Evolutionary conservation across 2,329 filamentous ascomycete genomes (phyloP), one percentile per base, ranked within the genome.

Genomic region (Nannizzia gypsea): DNA sequence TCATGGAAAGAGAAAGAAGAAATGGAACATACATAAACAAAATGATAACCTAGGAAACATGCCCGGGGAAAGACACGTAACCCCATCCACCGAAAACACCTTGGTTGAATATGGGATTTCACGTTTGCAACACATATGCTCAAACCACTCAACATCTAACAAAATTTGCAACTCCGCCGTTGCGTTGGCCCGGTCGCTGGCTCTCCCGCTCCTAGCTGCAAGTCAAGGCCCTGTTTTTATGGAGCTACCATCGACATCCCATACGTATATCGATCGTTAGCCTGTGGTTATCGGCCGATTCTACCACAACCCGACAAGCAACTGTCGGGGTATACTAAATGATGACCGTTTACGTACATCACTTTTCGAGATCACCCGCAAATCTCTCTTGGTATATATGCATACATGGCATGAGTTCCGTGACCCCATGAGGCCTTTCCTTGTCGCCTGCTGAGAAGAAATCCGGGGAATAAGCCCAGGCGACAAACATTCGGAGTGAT

Each of bases 381-480:
- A 54, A 54, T 54, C 26, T 26, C 26, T 26, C n/a, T 54, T 54
- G 48, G 24, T 34, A 42, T 42, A 42, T 17, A n/a, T 15, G 6
- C n/a, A 34, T 34, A 34, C 31, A 11, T 34, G 31, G 17, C 48
- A 17, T 26, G 26, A 54, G 48, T 26, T 54, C 48, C 48, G 48
- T 54, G 26, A 4, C 24, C 24, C 44, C 48, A 54, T 26, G 28
- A 34, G 48, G 48, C 17, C 48, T 52, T 31, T 24, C 2, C 48
- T 52, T 31, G 22, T 52, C 48, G 48, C 22, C 26, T 52, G 6
- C 48, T 34, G 15, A 3, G 48, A 24, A 26, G 28, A 34, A 54
- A 54, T 54, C 48, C 48, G 48, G 48, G 48, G 48, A 54, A 54
- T 54, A 54, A 8, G 48, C 8, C 48, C 48, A 54, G 15, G 48